Conservation (phyloP, 345 rosid species). For the Euphorbia tirucalli region DNA sequence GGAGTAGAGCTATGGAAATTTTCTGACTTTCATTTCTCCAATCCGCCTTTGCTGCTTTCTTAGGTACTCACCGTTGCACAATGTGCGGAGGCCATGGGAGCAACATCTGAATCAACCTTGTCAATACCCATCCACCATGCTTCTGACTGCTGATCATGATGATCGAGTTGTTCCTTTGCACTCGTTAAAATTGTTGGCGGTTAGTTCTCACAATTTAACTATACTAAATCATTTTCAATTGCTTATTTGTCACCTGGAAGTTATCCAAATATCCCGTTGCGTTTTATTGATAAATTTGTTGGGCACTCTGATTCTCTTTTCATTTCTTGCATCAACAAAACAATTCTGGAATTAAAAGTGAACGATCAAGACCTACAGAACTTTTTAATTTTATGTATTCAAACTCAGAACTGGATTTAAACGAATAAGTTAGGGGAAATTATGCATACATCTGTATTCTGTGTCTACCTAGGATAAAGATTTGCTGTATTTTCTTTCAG, state of each 20-base stretch:
- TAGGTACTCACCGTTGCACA: constrained; percentile 95
- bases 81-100: constrained; percentile 95
- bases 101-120: constrained; percentile 32
- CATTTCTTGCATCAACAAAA: not conserved
- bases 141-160: constrained; percentile 95
- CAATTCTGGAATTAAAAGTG: not conserved
- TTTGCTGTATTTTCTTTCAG: constrained; percentile 30
- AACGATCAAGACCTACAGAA: too few species aligned
- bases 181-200: constrained; percentile 81
- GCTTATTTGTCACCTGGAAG: not conserved
- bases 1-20: not conserved
- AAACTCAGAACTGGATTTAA: too few species aligned
- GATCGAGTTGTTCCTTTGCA: constrained; percentile 92
- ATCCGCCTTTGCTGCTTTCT: not conserved
- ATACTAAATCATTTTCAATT: not conserved
- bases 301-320: not conserved
- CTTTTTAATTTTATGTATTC: too few species aligned
- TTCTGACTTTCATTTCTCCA: not conserved
- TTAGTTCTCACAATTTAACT: constrained; percentile 28
- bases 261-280: too few species aligned
- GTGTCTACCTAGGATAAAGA: not conserved
- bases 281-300: too few species aligned
- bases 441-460: too few species aligned
- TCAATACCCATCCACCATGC: constrained; percentile 89
- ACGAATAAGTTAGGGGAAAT: too few species aligned